Conservation (phyloP, 176 grass and related monocot genomes). For the Paspalum vaginatum region DNA sequence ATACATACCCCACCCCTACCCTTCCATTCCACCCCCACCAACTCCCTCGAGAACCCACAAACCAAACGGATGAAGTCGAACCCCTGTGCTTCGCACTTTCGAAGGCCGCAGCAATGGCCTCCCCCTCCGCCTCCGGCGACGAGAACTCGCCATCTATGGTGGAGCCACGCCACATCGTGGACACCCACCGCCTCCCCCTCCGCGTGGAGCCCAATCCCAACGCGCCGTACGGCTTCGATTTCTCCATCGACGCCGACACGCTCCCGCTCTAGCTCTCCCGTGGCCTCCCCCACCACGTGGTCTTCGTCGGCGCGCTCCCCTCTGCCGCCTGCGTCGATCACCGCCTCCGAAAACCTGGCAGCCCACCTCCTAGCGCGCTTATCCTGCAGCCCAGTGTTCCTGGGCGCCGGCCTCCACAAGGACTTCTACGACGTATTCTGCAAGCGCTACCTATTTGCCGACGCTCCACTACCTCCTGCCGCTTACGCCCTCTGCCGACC, state of each 20-base stretch:
- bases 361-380: conserved; percentile 28
- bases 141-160: too few relatives aligned
- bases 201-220: conserved; percentile 42
- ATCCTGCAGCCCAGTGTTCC: conserved; percentile 54
- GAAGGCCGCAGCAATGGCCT: too few relatives aligned
- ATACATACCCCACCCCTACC: too few relatives aligned
- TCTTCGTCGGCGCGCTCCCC: conserved; percentile 64
- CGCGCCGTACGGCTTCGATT: conserved; percentile 45
- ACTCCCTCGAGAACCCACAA: too few relatives aligned
- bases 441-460: conserved; percentile 67
- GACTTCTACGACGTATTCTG: conserved; percentile 52
- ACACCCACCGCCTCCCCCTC: conserved; percentile 68
- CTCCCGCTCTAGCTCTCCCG: conserved; percentile 48
- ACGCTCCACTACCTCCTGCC: conserved; percentile 56
- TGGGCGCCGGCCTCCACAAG: conserved; percentile 10
- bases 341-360: conserved; percentile 11
- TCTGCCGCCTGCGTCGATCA: conserved; percentile 14
- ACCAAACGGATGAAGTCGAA: too few relatives aligned
- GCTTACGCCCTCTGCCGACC: background rate
- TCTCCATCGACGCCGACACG: conserved; percentile 55
- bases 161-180: conserved; percentile 48
- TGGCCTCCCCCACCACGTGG: conserved; percentile 40
- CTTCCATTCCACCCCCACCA: too few relatives aligned
- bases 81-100: too few relatives aligned
- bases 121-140: too few relatives aligned